Base-by-base conservation (phyloP, 139 green algal genomes). In the Raphidocelis subcapitata region DNA sequence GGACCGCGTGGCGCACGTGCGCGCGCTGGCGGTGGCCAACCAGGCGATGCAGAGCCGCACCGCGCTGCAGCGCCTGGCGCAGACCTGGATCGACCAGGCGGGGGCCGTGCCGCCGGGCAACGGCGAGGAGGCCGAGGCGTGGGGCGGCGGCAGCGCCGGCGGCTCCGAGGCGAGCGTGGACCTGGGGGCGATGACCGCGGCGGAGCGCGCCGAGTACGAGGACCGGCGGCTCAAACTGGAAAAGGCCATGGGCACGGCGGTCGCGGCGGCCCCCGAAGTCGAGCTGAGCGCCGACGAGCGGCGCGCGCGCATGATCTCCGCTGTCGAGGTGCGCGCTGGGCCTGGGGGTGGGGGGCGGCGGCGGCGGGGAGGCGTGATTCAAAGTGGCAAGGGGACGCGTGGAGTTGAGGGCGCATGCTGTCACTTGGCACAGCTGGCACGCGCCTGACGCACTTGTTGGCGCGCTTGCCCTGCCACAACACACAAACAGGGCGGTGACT, bases 401-500 rank as follows among this genome's bases (percentile, higher is more conserved):
- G n/a, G n/a, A n/a, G n/a, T n/a, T n/a, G n/a, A n/a, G n/a, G n/a
- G n/a, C n/a, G n/a, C n/a, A n/a, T n/a, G n/a, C n/a, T n/a, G n/a
- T n/a, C n/a, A n/a, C n/a, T n/a, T n/a, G n/a, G n/a, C n/a, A n/a
- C n/a, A n/a, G n/a, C n/a, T n/a, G n/a, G n/a, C n/a, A n/a, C n/a
- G n/a, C n/a, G n/a, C n/a, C n/a, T n/a, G n/a, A n/a, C n/a, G n/a
- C n/a, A n/a, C n/a, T n/a, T n/a, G n/a, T n/a, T n/a, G n/a, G n/a
- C n/a, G n/a, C n/a, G n/a, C n/a, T n/a, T n/a, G n/a, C n/a, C n/a
- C n/a, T n/a, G n/a, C n/a, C n/a, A n/a, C n/a, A n/a, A n/a, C n/a
- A n/a, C n/a, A n/a, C n/a, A n/a, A n/a, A n/a, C 72, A 92, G 49
- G 84, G 85, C 2, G 93, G 92, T 62, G 81, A 97, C 83, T 97